These are phyloP conservation scores for Anthoceros angustus DNA, from an alignment of 225 moss, liverwort and hornwort genomes.

Conservation along the genomic window DNA sequence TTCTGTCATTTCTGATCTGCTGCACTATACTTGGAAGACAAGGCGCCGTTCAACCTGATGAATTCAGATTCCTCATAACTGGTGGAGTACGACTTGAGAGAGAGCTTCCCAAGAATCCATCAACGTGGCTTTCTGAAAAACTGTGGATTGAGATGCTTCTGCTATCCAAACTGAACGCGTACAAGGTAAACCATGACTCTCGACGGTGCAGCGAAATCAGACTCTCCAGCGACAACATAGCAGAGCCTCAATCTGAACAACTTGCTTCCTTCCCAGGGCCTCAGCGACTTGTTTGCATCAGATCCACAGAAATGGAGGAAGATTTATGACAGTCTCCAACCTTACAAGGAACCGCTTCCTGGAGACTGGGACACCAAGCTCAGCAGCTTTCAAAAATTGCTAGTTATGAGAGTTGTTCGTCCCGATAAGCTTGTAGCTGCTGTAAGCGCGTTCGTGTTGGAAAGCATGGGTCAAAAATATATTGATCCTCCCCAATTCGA, in stretches of 20 bases:
- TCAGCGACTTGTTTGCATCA: constrained; percentile 23
- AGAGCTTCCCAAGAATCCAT: constrained; percentile 40
- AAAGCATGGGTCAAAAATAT: constrained; percentile 46
- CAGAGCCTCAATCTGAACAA: not conserved
- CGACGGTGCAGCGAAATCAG: not conserved
- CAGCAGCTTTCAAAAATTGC: constrained; percentile 31
- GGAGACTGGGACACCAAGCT: constrained; percentile 23
- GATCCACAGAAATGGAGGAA: constrained; percentile 25
- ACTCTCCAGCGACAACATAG: not conserved
- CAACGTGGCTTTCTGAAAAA: constrained; percentile 42
- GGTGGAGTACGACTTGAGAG: constrained; percentile 33
- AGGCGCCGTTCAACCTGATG: constrained; percentile 22
- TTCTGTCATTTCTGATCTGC: constrained; percentile 47
- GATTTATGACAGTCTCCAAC: constrained; percentile 47
- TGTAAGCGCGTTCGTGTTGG: constrained; percentile 35
- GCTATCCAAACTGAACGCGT: constrained; percentile 32
- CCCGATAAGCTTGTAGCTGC: constrained; percentile 55
- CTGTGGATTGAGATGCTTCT: constrained; percentile 52
- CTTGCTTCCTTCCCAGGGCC: constrained; percentile 23
- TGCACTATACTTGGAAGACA: constrained; percentile 32
- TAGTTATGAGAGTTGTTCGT: constrained; percentile 39
- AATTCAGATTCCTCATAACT: constrained; percentile 40
- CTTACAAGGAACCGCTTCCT: constrained; percentile 39
- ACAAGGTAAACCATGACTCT: constrained; percentile 14
- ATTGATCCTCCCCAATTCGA: constrained; percentile 68